These are phyloP conservation scores for Atractiella rhizophila DNA, from an alignment of 768 basidiomycete species.

Conservation along the genomic window DNA sequence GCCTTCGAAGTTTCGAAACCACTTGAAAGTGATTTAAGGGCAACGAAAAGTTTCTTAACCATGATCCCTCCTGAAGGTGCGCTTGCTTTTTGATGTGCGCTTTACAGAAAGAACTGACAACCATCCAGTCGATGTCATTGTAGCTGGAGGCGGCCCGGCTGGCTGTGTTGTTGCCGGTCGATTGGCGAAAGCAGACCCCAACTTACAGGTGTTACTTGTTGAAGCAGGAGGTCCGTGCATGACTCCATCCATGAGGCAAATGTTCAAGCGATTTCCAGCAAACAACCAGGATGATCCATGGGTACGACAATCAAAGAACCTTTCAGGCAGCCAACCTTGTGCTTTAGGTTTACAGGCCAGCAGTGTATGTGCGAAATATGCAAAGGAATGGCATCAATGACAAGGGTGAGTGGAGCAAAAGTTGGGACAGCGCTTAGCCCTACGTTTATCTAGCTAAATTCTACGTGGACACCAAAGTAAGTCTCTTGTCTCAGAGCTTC, in stretches of 20 bases:
- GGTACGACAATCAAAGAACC: neutral
- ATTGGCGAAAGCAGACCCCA: conserved; percentile 45
- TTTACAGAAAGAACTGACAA: too few relatives aligned
- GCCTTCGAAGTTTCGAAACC: too few relatives aligned
- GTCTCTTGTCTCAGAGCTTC: conserved; percentile 33
- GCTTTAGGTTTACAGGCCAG: conserved; percentile 43
- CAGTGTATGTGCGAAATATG: conserved; percentile 35
- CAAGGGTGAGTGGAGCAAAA: conserved; percentile 23
- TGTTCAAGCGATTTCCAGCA: neutral
- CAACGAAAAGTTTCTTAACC: too few relatives aligned
- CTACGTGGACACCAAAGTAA: conserved; percentile 37
- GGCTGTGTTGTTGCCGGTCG: conserved; percentile 45
- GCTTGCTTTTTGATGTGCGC: too few relatives aligned
- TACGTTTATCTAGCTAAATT: conserved; percentile 40
- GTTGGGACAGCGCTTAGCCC: too few relatives aligned
- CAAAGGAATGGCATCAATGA: conserved; percentile 32
- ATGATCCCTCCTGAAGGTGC: too few relatives aligned
- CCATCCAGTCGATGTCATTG: conserved; percentile 2
- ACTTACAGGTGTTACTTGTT: conserved; percentile 46
- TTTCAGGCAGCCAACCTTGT: conserved; percentile 28
- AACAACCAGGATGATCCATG: neutral
- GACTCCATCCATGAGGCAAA: conserved; percentile 1
- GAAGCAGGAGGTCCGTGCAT: conserved; percentile 26
- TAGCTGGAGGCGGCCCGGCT: conserved; percentile 12
- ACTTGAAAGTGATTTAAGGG: too few relatives aligned